Evolutionary conservation across 148 eudicot species (phyloP).

Genomic region (Rhododendron ovatum): DNA sequence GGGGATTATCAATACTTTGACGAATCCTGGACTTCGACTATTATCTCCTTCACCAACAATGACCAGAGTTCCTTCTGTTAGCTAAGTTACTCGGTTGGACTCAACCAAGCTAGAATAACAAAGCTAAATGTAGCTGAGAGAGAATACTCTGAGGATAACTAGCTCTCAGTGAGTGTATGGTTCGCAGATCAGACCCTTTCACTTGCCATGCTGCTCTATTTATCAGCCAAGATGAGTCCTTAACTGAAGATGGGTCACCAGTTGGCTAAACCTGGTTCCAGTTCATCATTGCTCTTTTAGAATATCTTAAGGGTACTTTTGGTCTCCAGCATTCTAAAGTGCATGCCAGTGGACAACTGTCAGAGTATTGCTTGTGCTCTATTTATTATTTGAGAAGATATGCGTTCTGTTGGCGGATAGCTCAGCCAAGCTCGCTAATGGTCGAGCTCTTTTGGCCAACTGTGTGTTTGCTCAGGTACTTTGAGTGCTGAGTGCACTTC

Average conservation of each 20-base stretch:
- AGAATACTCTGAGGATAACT: neutral
- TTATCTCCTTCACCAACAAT: neutral
- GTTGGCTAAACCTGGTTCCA: neutral
- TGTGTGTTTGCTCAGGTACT: neutral
- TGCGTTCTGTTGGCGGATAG: neutral
- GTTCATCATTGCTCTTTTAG: neutral
- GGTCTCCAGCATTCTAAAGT: neutral
- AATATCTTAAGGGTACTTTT: neutral
- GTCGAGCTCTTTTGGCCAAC: neutral
- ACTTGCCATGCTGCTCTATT: neutral
- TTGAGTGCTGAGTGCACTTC: neutral
- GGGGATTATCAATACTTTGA: neutral
- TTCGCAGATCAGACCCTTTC: neutral
- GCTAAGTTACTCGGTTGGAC: neutral
- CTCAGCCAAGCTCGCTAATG: neutral
- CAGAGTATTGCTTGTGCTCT: neutral
- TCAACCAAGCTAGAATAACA: neutral
- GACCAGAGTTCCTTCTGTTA: neutral
- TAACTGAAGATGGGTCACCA: neutral
- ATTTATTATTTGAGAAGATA: neutral
- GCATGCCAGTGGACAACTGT: neutral
- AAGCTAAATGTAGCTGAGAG: neutral
- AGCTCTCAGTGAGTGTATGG: neutral
- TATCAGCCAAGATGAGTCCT: neutral
- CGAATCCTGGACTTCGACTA: neutral